Base-by-base conservation (phyloP, 768 basidiomycete species). In the Suillus plorans region DNA sequence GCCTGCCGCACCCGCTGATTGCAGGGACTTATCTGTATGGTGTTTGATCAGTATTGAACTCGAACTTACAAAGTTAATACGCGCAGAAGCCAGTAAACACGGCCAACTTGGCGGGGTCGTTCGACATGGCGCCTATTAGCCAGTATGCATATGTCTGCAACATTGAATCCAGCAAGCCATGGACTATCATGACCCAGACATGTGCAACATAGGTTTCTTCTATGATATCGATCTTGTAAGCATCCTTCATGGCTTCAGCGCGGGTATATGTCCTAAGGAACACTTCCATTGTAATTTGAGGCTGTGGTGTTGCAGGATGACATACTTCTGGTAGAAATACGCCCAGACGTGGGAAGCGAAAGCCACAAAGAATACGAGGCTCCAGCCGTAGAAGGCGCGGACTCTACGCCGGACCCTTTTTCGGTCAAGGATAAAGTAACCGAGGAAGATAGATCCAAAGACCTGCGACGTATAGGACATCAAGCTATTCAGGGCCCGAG, bases 111-210 rank as follows among this genome's bases (percentile, higher is more conserved):
- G 82, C 84, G 8, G 88, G 87, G 71, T 91, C 86, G 68, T 92
- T 91, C 25, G 89, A 89, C 86, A 93, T 89, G 8, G 89, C 87
- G 58, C 91, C 90, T 84, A 90, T 89, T 70, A 89, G 79, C 89
- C 89, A 90, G 73, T 91, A 90, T 9, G 86, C 85, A 0, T 85
- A 85, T 3, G 88, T 90, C 73, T 92, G 91, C 89, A 90, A 91
- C 84, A 90, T 87, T 1, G 90, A 80, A 68, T 93, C 91, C 61
- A 91, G 81, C 7, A 91, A 69, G 39, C 90, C 89, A 69, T 85
- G 89, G 74, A 86, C 82, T 64, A 89, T 82, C 74, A 86, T 90
- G 8, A 92, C 73, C 73, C 81, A 80, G 22, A 88, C 76, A 62
- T 80, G 80, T 37, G 79, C 82, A 18, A 80, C 76, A 71, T 90